Conservation (phyloP, 164 flowering plant species). For the Aristolochia contorta region DNA sequence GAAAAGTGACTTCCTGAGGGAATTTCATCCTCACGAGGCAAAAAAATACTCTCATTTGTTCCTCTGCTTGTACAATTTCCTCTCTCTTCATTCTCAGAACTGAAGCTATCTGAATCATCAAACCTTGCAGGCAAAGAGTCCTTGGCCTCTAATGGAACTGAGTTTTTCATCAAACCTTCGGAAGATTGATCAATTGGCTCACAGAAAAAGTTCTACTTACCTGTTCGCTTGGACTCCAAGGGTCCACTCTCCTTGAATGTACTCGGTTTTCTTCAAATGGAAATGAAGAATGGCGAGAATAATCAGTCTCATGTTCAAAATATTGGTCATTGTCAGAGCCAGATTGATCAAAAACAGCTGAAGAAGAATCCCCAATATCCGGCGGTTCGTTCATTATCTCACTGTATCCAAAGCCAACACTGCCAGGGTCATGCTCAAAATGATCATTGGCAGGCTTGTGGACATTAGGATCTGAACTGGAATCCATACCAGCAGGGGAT, state of each 20-base stretch:
- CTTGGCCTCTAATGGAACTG: constrained; percentile 19
- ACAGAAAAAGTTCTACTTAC: constrained; percentile 5
- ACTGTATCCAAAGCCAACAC: constrained; percentile 7
- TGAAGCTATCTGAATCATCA: constrained; percentile 48
- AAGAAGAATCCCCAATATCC: constrained; percentile 14
- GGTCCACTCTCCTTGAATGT: constrained; percentile 16
- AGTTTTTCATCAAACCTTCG: constrained; percentile 14
- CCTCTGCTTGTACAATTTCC: constrained; percentile 12
- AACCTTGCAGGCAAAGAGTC: constrained; percentile 30
- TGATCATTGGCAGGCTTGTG: constrained; percentile 8
- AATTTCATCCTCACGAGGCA: constrained; percentile 7
- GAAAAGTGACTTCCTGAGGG: constrained; percentile 3
- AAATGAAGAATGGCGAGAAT: constrained; percentile 2
- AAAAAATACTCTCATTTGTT: constrained; percentile 1
- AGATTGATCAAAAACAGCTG: constrained; percentile 50
- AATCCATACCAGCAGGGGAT: constrained; percentile 17
- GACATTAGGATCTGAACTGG: constrained; percentile 20
- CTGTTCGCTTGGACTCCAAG: constrained; percentile 18
- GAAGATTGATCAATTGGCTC: constrained; percentile 12
- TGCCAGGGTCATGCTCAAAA: constrained; percentile 18
- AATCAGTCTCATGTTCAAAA: constrained; percentile 17
- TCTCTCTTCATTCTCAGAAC: constrained; percentile 42
- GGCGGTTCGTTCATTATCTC: constrained; percentile 16
- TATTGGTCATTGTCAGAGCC: constrained; percentile 39
- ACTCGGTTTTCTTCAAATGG: constrained; percentile 14